Conservation (phyloP, 179 eudicot species). For the Sideroxylon spinosum region DNA sequence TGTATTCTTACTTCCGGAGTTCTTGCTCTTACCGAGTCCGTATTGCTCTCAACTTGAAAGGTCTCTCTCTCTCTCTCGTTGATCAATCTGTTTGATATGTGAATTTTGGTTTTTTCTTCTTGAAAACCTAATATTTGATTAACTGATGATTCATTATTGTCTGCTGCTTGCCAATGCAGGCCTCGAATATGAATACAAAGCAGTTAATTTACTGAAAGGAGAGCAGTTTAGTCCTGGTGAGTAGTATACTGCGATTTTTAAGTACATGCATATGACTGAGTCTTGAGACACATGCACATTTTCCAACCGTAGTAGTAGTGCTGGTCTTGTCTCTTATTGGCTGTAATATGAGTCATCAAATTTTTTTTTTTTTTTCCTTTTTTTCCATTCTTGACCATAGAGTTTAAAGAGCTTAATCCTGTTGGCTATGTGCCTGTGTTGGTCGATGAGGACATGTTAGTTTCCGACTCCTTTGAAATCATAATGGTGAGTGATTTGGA, state of each 20-base stretch:
- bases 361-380: no score
- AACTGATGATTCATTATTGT: not conserved
- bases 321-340: no score
- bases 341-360: no score
- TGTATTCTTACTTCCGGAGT: slow-evolving; percentile 63
- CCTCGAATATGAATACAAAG: slow-evolving; percentile 60
- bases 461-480: slow-evolving; percentile 65
- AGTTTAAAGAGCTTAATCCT: slow-evolving; percentile 62
- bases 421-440: slow-evolving; percentile 60
- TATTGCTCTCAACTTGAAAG: slow-evolving; percentile 74
- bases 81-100: not conserved
- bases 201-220: slow-evolving; percentile 65
- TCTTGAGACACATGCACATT: no score
- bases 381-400: slow-evolving; percentile 18
- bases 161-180: slow-evolving; percentile 24
- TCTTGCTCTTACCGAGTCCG: slow-evolving; percentile 78
- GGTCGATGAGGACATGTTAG: slow-evolving; percentile 50
- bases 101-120: not conserved
- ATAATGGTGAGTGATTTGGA: slow-evolving; percentile 38
- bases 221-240: slow-evolving; percentile 59
- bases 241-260: not conserved
- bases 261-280: not conserved
- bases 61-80: slow-evolving; percentile 26
- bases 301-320: no score
- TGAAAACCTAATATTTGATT: not conserved